phyloP scores from a whole-genome alignment of 345 rosid species.

The Gossypium bickii region DNA sequence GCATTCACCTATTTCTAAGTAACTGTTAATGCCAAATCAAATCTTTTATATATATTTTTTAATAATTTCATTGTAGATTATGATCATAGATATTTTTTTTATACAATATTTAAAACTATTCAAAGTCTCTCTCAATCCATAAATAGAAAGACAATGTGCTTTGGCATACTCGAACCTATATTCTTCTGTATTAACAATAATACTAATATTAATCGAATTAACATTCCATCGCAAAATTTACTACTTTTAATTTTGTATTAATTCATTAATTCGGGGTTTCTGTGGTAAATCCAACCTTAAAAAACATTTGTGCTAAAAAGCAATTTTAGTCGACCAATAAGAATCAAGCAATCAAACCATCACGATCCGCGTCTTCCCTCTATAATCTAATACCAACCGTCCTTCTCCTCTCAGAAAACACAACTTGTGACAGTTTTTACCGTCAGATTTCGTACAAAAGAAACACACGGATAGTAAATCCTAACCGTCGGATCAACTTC shows the following conservation, averaged over 20 bases:
- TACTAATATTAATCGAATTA: accelerated
- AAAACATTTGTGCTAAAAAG: too few relatives aligned
- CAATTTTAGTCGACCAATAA: not conserved
- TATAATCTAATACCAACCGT: slow-evolving; percentile 36
- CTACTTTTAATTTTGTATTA: too few relatives aligned
- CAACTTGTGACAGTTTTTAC: slow-evolving; percentile 28
- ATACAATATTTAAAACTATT: too few relatives aligned
- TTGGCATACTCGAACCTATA: accelerated
- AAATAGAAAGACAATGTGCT: accelerated
- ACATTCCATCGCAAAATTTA: too few relatives aligned
- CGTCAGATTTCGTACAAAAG: slow-evolving; percentile 38
- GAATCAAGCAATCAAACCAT: not conserved
- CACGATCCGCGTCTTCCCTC: slow-evolving; percentile 40
- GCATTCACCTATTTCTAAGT: too few relatives aligned
- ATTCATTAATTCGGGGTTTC: too few relatives aligned
- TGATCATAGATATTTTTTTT: accelerated
- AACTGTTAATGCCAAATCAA: too few relatives aligned
- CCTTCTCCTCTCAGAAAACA: slow-evolving; percentile 41
- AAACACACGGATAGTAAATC: slow-evolving; percentile 52
- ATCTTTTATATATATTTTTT: too few relatives aligned
- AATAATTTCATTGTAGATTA: too few relatives aligned
- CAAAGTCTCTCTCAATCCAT: accelerated
- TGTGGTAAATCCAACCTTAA: too few relatives aligned
- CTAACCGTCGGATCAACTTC: slow-evolving; percentile 31
- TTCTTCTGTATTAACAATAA: too few relatives aligned